Conservation (phyloP, 2,329 filamentous ascomycete species). For the Cylindrodendrum hubeiense region DNA sequence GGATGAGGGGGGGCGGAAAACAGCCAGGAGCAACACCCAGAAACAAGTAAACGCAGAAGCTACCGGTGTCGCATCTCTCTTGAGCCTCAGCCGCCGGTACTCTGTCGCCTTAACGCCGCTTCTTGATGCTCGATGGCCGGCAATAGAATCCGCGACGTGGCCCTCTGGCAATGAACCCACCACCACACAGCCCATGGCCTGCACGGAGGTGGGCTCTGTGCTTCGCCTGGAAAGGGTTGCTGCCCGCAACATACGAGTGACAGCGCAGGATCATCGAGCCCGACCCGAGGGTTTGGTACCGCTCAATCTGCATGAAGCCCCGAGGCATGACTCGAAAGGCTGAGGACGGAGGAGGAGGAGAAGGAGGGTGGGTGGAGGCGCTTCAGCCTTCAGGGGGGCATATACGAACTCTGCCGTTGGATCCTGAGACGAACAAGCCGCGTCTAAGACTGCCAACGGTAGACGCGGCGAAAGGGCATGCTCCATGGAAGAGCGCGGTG, state of each 20-base stretch:
- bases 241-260: slow-evolving; percentile 41
- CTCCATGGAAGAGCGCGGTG: slow-evolving; percentile 16
- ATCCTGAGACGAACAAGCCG: slow-evolving; percentile 38
- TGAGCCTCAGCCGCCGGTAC: slow-evolving; percentile 31
- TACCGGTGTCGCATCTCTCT: slow-evolving; percentile 24
- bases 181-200: slow-evolving; percentile 13
- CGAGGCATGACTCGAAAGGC: slow-evolving; percentile 31
- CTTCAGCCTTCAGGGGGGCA: slow-evolving; percentile 23
- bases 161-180: slow-evolving; percentile 21
- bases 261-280: slow-evolving; percentile 31
- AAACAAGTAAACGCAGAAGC: not conserved
- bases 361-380: slow-evolving; percentile 32
- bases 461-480: slow-evolving; percentile 35
- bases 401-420: slow-evolving; percentile 42
- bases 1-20: not conserved
- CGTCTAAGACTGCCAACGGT: slow-evolving; percentile 33
- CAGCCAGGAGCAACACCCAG: slow-evolving; percentile 19
- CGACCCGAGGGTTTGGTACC: slow-evolving; percentile 48
- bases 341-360: slow-evolving; percentile 20
- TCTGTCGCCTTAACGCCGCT: slow-evolving; percentile 35
- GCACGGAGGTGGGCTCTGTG: slow-evolving; percentile 16
- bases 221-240: slow-evolving; percentile 27
- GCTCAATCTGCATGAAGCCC: slow-evolving; percentile 44
- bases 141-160: slow-evolving; percentile 13
- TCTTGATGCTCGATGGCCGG: not conserved